Base-by-base conservation (phyloP, 78 protist species). In the Chrysochromulina tobinii region DNA sequence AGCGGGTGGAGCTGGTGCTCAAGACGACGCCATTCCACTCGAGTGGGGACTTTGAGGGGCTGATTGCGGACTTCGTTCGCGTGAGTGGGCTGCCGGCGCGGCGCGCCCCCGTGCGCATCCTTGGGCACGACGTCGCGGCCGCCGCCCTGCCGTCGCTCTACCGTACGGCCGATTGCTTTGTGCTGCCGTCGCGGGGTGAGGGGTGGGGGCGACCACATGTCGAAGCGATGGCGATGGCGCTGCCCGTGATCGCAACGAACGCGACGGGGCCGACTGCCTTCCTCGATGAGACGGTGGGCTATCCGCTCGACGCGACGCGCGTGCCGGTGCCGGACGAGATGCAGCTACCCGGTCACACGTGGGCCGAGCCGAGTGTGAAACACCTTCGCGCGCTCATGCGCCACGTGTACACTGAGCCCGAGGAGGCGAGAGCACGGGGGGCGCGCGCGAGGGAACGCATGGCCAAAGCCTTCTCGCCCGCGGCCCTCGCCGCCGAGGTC, bases 211-310 rank as follows among this genome's bases (percentile, higher is more conserved):
- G 92, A 15, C 95, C 95, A 11, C 90, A 88, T 89, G 64, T 55
- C 14, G 95, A 93, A 72, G 96, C 96, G 9, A 94, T 92, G 94
- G 84, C 93, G 11, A 89, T 91, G 95, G 91, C 12, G 68, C 93
- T 95, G 17, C 94, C 96, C 27, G 89, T 68, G n/a, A 91, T 95
- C 66, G 96, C 94, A 23, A 95, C 96, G 50, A 91, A 90, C 94
- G 91, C 88, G 93, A 11, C 69, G 51, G 96, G 96, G 54, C 92
- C 89, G 27, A 67, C 89, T 4, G 92, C 81, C 23, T 92, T 86
- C 87, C 1, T 92, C 54, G 12, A 12, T 66, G 69, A 0, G 17
- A 69, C 64, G 18, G 90, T 66, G 5, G 61, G 59, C 58, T 79
- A 23, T 17, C 87, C 87, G 14, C 48, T 79, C 48, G 21, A 0